phyloP scores from a whole-genome alignment of 2,329 filamentous ascomycete genomes.

The Fusarium liriodendri region DNA sequence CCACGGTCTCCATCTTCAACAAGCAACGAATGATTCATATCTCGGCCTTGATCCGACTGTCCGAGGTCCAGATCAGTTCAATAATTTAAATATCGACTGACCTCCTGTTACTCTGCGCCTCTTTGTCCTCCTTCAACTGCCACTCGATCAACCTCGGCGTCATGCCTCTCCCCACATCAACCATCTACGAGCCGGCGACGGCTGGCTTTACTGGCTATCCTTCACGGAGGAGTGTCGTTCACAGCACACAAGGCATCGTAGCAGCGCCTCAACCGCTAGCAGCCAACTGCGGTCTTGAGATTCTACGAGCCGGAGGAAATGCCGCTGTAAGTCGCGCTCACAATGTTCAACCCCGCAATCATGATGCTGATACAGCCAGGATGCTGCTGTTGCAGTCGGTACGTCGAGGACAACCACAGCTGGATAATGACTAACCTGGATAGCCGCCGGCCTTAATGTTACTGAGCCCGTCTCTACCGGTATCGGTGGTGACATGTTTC shows the following conservation, averaged over 20 bases:
- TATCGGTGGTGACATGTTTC: constrained; percentile 98
- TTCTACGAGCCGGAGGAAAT: constrained; percentile 91
- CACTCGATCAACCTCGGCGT: neutral
- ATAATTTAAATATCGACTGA: neutral
- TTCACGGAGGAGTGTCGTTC: constrained; percentile 89
- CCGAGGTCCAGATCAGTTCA: constrained; percentile 12
- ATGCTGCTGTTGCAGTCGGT: constrained; percentile 95
- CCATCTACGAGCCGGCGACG: constrained; percentile 59
- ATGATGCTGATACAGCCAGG: constrained; percentile 60
- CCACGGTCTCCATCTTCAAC: constrained; percentile 14
- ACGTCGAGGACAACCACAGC: constrained; percentile 43
- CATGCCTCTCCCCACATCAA: constrained; percentile 62
- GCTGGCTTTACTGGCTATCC: constrained; percentile 72
- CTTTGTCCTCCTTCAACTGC: neutral
- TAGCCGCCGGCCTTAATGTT: constrained; percentile 90
- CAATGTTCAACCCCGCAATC: neutral
- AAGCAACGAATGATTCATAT: neutral
- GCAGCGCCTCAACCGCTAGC: constrained; percentile 91
- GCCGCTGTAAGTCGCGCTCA: constrained; percentile 75
- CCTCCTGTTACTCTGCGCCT: neutral
- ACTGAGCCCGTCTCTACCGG: constrained; percentile 94
- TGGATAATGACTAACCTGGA: neutral
- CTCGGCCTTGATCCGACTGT: constrained; percentile 4
- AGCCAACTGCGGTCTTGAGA: constrained; percentile 84
- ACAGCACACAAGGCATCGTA: constrained; percentile 92